Conservation (phyloP, 202 grass and related monocot species). For the Eragrostis tef region DNA sequence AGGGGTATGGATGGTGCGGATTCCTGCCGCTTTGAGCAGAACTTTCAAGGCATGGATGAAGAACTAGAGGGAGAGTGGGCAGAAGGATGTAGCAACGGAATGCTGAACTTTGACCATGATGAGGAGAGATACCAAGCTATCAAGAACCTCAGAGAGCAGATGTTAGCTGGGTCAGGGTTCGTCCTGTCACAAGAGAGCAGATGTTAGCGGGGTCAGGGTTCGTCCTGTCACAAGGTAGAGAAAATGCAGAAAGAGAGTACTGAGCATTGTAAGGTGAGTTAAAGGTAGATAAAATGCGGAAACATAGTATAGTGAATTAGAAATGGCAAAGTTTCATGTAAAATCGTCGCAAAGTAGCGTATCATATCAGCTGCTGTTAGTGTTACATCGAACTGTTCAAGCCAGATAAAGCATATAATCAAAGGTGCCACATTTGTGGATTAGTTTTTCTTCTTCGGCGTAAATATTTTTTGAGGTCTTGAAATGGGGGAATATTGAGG, state of each 20-base stretch:
- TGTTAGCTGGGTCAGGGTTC: conserved; percentile 73
- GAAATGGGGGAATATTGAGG: too few species aligned
- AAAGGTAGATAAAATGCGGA: too few species aligned
- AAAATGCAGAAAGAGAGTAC: conserved; percentile 30
- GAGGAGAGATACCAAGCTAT: conserved; percentile 72
- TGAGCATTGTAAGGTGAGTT: conserved; percentile 33
- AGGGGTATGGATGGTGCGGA: conserved; percentile 36
- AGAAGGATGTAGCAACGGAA: conserved; percentile 55
- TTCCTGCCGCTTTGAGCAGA: neutral
- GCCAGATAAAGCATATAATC: neutral
- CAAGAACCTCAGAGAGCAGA: conserved; percentile 77
- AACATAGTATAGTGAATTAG: neutral
- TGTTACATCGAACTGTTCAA: conserved; percentile 33
- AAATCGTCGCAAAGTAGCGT: neutral
- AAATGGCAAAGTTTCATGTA: neutral
- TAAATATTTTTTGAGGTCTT: neutral
- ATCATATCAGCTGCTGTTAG: neutral
- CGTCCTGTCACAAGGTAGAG: conserved; percentile 52
- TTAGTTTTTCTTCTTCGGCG: neutral
- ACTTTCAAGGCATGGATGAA: conserved; percentile 39
- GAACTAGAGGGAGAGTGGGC: conserved; percentile 59
- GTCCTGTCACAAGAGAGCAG: conserved; percentile 64
- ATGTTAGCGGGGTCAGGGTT: conserved; percentile 76
- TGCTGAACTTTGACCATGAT: conserved; percentile 60
- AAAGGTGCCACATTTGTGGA: neutral